Evolutionary conservation across 1,284 basidiomycete species (phyloP).

Genomic region (Cutaneotrichosporon cyanovorans): DNA sequence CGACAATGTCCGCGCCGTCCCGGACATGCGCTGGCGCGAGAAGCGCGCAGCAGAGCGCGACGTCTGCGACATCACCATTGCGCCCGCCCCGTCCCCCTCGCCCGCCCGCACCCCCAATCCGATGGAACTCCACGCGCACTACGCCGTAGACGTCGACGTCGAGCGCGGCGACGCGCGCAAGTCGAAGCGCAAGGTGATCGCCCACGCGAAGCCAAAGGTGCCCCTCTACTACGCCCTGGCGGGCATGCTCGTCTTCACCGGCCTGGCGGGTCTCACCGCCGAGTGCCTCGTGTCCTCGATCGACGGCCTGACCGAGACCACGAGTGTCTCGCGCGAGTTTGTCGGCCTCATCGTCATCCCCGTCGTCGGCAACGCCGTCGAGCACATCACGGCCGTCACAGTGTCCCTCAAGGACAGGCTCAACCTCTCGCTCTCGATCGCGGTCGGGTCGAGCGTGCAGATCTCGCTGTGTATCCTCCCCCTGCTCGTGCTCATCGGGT

Average conservation of each 20-base stretch:
- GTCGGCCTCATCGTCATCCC: constrained; percentile 81
- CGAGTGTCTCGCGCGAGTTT: constrained; percentile 57
- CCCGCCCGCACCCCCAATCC: neutral
- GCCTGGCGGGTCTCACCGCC: constrained; percentile 58
- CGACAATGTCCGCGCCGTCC: too few relatives aligned
- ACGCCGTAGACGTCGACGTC: constrained; percentile 8
- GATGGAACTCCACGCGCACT: too few relatives aligned
- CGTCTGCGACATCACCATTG: neutral
- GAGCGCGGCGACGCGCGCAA: constrained; percentile 3
- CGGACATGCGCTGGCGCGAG: constrained; percentile 2
- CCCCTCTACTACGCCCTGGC: constrained; percentile 46
- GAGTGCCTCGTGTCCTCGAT: constrained; percentile 79
- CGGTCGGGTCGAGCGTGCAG: constrained; percentile 87
- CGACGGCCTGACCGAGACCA: constrained; percentile 53
- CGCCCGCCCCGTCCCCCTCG: neutral
- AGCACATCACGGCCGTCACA: constrained; percentile 79
- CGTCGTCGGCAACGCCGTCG: constrained; percentile 72
- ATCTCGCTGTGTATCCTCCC: constrained; percentile 78
- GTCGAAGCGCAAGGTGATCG: constrained; percentile 8
- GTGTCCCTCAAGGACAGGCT: constrained; percentile 67
- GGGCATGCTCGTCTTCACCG: constrained; percentile 36
- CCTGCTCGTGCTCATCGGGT: constrained; percentile 53
- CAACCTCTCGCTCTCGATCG: constrained; percentile 60
- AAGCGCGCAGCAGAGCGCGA: neutral
- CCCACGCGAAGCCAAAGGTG: constrained; percentile 42